Evolutionary conservation across 129 eudicot genomes (phyloP).

Genomic region (Dittrichia graveolens): DNA sequence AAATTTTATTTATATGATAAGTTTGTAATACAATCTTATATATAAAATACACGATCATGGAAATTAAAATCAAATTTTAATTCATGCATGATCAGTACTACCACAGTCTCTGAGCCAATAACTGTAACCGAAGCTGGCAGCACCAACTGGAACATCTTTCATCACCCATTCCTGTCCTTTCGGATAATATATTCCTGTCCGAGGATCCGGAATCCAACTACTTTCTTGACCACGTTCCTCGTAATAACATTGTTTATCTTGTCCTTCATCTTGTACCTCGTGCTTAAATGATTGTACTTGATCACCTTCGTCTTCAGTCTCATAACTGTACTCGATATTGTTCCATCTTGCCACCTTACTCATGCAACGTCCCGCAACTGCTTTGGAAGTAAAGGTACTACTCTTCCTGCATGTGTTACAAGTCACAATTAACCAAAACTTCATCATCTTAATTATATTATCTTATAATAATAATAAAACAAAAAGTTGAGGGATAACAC

Average conservation of each 20-base stretch:
- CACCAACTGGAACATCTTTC: conserved; percentile 59
- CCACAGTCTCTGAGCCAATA: conserved; percentile 52
- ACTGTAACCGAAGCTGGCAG: conserved; percentile 42
- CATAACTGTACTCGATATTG: neutral
- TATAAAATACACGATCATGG: too few relatives aligned
- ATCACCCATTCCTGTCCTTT: conserved; percentile 64
- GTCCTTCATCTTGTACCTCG: neutral
- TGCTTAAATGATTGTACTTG: conserved; percentile 16
- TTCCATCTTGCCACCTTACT: conserved; percentile 26
- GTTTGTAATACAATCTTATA: too few relatives aligned
- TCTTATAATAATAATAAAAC: too few relatives aligned
- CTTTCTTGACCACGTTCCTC: conserved; percentile 14
- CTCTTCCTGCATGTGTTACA: conserved; percentile 25
- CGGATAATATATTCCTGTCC: conserved; percentile 69
- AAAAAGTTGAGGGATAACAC: too few relatives aligned
- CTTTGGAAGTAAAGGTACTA: conserved; percentile 15
- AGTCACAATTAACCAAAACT: neutral
- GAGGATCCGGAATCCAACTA: conserved; percentile 59
- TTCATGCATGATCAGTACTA: neutral
- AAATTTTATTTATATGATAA: too few relatives aligned
- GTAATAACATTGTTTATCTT: conserved; percentile 2
- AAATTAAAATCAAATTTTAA: conserved; percentile 7
- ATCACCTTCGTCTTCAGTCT: conserved; percentile 21
- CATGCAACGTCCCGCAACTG: conserved; percentile 31
- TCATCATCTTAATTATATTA: too few relatives aligned